Evolutionary conservation across 495 filamentous ascomycete species (phyloP), one percentile per base, ranked within the genome.

Genomic region (Eremomyces bilateralis): DNA sequence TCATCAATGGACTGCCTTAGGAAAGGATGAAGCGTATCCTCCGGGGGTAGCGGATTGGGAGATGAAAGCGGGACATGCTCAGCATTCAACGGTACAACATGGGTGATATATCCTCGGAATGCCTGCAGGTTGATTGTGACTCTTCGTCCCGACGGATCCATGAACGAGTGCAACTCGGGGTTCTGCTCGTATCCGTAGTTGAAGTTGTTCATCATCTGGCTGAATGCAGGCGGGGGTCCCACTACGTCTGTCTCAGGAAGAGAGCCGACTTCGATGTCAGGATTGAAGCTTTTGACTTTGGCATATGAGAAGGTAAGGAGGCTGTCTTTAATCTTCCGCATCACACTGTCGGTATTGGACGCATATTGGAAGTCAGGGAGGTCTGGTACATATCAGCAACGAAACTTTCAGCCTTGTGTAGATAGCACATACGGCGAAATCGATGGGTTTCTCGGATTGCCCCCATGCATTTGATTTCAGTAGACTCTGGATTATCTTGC

Each of bases 381-480:
- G 24, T 36, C 33, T 37, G 2, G 4, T 17, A 15, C 4, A 36
- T 35, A 29, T 15, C 31, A 15, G 8, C 11, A 4, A 12, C 20
- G 15, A 36, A 41, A 31, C 21, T 1, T 22, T 33, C 1, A 18
- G n/a, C 18, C 16, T 11, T n/a, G 16, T 21, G 10, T 3, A 12
- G 17, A 36, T 10, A 28, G 29, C 19, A 32, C 47, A 33, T 51
- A 79, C 75, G 64, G 57, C 88, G 69, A 51, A 88, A 95, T 16
- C 85, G 71, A 61, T 95, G 83, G 5, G 81, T 85, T 28, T 74
- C 66, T 20, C 67, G n/a, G n/a, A n/a, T n/a, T n/a, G n/a, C n/a
- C n/a, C n/a, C n/a, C n/a, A n/a, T n/a, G n/a, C n/a, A n/a, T n/a
- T n/a, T n/a, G n/a, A n/a, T n/a, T n/a, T n/a, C n/a, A n/a, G n/a